A percentile compares a stretch with the other conserved stretches of the same genome.
Evolutionary conservation across 1,284 basidiomycete species (phyloP).

Genomic region (Termitomyces sp.): DNA sequence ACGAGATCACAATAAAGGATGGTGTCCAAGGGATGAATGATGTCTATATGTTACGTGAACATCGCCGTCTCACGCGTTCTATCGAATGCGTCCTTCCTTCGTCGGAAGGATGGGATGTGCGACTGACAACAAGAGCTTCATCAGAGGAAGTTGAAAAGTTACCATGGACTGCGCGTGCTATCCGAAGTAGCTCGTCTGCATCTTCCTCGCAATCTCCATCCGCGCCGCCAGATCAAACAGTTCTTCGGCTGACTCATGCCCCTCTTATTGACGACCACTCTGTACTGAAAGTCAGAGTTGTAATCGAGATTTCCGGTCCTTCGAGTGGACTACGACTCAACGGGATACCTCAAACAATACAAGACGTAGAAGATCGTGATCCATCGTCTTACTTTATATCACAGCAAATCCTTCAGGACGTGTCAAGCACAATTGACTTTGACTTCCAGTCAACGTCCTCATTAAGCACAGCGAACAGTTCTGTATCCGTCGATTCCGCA

Average conservation of each 20-base stretch:
- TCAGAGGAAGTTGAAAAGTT: constrained; percentile 68
- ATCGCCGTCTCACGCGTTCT: constrained; percentile 63
- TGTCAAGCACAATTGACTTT: constrained; percentile 61
- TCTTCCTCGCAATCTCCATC: constrained; percentile 31
- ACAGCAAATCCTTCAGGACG: constrained; percentile 61
- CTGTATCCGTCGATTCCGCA: constrained; percentile 29
- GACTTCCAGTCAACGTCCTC: constrained; percentile 64
- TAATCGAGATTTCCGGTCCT: constrained; percentile 79
- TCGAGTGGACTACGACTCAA: constrained; percentile 77
- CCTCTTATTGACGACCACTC: constrained; percentile 68
- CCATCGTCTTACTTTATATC: constrained; percentile 51
- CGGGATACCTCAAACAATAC: constrained; percentile 70
- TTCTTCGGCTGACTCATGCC: constrained; percentile 70
- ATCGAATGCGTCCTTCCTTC: constrained; percentile 80
- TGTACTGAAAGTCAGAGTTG: constrained; percentile 72
- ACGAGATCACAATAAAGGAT: constrained; percentile 47
- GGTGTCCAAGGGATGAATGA: constrained; percentile 47
- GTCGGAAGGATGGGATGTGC: constrained; percentile 88
- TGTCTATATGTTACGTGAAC: constrained; percentile 58
- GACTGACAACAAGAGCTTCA: constrained; percentile 64
- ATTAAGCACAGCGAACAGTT: constrained; percentile 33
- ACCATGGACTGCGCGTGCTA: constrained; percentile 72
- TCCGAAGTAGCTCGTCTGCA: constrained; percentile 38
- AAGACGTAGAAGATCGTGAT: constrained; percentile 61
- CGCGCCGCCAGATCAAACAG: constrained; percentile 50